These are phyloP conservation scores for Candida sithepensis DNA, from an alignment of 805 yeast genomes.

Conservation along the genomic window DNA sequence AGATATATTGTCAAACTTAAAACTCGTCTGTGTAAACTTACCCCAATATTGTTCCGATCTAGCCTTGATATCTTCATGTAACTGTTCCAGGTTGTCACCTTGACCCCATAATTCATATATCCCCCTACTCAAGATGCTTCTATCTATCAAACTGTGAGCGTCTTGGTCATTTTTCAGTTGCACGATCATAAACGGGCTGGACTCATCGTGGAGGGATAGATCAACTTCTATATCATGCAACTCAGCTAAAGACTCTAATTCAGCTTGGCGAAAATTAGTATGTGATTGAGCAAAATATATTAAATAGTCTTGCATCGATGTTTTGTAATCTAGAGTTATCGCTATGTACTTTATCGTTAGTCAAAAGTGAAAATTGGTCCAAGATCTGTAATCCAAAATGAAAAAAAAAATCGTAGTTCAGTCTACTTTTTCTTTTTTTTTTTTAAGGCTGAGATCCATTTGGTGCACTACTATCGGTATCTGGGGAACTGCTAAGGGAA, in stretches of 20 bases:
- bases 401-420: too few species aligned
- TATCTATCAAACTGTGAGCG: slow-evolving; percentile 58
- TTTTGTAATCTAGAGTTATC: not conserved
- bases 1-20: slow-evolving; percentile 80
- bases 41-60: slow-evolving; percentile 28
- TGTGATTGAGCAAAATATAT: slow-evolving; percentile 86
- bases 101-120: slow-evolving; percentile 85
- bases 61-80: slow-evolving; percentile 50
- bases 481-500: too few species aligned
- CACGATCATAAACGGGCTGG: slow-evolving; percentile 69
- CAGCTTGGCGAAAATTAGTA: slow-evolving; percentile 74
- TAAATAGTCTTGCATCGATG: slow-evolving; percentile 54
- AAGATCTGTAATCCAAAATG: too few species aligned
- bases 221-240: slow-evolving; percentile 55
- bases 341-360: not conserved
- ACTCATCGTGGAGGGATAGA: slow-evolving; percentile 52
- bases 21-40: slow-evolving; percentile 45
- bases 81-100: slow-evolving; percentile 50
- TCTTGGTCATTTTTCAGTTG: slow-evolving; percentile 61
- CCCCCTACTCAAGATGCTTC: slow-evolving; percentile 70
- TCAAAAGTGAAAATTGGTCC: too few species aligned
- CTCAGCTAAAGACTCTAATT: slow-evolving; percentile 79
- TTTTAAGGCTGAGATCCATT: not conserved
- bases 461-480: too few species aligned
- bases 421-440: not conserved